Evolutionary conservation across 2,329 filamentous ascomycete species (phyloP), one percentile per base, ranked within the genome.

Genomic region (Trichoderma koningii): DNA sequence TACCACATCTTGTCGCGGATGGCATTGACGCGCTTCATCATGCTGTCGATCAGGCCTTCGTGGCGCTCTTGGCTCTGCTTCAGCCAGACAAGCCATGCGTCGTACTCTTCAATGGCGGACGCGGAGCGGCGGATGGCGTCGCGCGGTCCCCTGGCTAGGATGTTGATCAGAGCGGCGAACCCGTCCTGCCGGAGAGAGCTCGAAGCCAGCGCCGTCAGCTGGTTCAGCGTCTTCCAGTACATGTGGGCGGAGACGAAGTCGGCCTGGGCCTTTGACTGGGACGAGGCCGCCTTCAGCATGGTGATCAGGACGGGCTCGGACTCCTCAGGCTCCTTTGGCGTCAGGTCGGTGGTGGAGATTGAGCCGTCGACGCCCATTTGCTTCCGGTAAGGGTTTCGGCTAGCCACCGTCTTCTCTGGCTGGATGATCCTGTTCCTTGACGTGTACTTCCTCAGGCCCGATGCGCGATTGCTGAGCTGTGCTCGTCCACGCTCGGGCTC

Each of bases 1-100:
- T 96, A 99, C 95, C 95, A 99, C 91, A 98, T 97, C 81, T 98
- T 98, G 75, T 97, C 91, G 48, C 95, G 87, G 45, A 97, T 82
- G 23, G 89, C 88, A 65, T 88, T 86, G 44, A 95, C 82, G 5
- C 87, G 86, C 66, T 83, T 82, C 83, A 92, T 90, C 85, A 92
- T 91, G 5, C 86, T 83, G 47, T 92, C 89, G 42, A 93, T 88
- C 14, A 87, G 84, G 3, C 83, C 84, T 71, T 94, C 91, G 55
- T 93, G 88, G 3, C 90, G 86, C 71, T 92, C 90, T 71, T 94
- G 88, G 26, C 89, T 92, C 70, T 92, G 90, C 72, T 92, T 92
- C 21, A 96, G 82, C 86, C 90, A 93, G 14, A 93, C 87, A 38
- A 94, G 85, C 90, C 90, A 92, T 3, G 89, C 89, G 69, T 92